Evolutionary conservation across 1,284 basidiomycete genomes (phyloP).

Genomic region (Heterobasidion annosum): DNA sequence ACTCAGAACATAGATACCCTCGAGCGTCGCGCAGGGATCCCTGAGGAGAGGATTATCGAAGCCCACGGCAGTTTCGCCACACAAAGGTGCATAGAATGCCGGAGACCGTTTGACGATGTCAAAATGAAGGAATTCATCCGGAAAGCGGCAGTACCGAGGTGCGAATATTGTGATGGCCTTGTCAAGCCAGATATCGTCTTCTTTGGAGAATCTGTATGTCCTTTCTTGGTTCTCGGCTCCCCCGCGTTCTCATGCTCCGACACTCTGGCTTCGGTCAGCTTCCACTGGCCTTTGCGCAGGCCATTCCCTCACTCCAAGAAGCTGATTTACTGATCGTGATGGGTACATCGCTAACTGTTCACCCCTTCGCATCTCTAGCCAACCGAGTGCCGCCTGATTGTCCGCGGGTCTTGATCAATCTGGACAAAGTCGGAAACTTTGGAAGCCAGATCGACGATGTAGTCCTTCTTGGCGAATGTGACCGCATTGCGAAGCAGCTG

Average conservation of each 20-base stretch:
- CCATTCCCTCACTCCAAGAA: slow-evolving; percentile 36
- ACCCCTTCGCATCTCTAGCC: slow-evolving; percentile 67
- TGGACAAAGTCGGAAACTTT: slow-evolving; percentile 57
- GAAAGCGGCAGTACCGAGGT: slow-evolving; percentile 53
- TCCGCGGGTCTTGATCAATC: slow-evolving; percentile 64
- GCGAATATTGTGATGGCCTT: slow-evolving; percentile 57
- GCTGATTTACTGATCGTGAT: slow-evolving; percentile 89
- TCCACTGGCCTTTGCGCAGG: slow-evolving; percentile 44
- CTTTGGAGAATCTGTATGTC: slow-evolving; percentile 74
- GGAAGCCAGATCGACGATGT: slow-evolving; percentile 46
- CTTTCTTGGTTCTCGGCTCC: slow-evolving; percentile 1
- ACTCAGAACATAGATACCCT: slow-evolving; percentile 94
- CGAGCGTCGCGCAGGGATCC: slow-evolving; percentile 79
- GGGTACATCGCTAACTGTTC: slow-evolving; percentile 83
- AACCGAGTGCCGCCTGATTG: slow-evolving; percentile 37
- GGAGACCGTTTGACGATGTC: slow-evolving; percentile 47
- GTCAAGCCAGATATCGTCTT: slow-evolving; percentile 95
- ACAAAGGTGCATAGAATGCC: slow-evolving; percentile 75
- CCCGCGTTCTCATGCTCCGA: background rate
- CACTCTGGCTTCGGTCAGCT: slow-evolving; percentile 30
- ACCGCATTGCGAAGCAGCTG: slow-evolving; percentile 50
- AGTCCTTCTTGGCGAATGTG: slow-evolving; percentile 58
- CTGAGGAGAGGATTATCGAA: slow-evolving; percentile 72
- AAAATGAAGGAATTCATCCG: slow-evolving; percentile 58
- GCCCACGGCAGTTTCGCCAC: slow-evolving; percentile 90